These are phyloP conservation scores for Podospora pseudoanserina DNA, from an alignment of 495 filamentous ascomycete genomes.

Conservation along the genomic window DNA sequence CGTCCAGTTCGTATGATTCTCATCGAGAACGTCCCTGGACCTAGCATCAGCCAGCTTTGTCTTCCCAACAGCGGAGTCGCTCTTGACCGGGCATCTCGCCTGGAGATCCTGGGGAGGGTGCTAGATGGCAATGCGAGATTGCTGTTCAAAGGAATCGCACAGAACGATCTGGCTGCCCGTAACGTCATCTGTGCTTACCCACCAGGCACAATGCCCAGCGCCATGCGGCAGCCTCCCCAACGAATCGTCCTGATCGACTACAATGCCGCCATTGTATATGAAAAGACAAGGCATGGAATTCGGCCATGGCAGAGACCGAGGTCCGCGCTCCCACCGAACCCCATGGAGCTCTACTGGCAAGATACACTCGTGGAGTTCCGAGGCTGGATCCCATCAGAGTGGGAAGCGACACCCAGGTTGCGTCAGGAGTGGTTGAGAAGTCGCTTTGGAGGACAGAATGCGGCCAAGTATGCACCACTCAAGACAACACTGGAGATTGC, in stretches of 20 bases:
- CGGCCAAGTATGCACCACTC: no score
- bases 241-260: constrained; percentile 9
- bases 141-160: constrained; percentile 10
- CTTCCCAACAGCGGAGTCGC: neutral
- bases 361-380: neutral
- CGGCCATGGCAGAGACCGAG: neutral
- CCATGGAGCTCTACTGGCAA: constrained; percentile 12
- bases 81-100: constrained; percentile 13
- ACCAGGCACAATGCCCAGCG: neutral
- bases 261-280: neutral
- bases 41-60: constrained; percentile 13
- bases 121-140: constrained; percentile 16
- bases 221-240: neutral
- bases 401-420: neutral
- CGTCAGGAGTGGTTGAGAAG: no score
- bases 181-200: constrained; percentile 7
- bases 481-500: no score
- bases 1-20: constrained; percentile 19
- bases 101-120: constrained; percentile 11
- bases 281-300: constrained; percentile 1
- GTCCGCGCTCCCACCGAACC: neutral
- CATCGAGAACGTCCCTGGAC: constrained; percentile 17
- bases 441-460: no score
- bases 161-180: constrained; percentile 17
- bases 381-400: constrained; percentile 9